These are phyloP conservation scores for Pseudogymnoascus sp. DNA, from an alignment of 2,329 filamentous ascomycete genomes.

Conservation along the genomic window DNA sequence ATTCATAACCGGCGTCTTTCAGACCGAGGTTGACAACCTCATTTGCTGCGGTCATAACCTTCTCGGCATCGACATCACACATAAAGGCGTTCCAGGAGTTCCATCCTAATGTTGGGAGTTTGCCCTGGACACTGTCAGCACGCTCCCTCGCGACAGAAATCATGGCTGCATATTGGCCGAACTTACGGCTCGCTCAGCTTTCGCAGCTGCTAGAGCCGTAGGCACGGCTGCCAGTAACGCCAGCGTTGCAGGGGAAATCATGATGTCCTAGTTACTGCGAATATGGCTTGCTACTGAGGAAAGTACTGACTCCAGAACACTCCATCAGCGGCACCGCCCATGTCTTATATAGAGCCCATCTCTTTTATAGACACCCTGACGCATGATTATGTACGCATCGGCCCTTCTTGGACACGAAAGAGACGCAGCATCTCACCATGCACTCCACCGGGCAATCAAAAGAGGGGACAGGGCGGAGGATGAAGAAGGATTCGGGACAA, in stretches of 20 bases:
- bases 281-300: background rate
- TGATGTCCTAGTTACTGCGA: background rate
- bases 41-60: slow-evolving; percentile 40
- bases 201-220: background rate
- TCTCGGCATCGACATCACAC: slow-evolving; percentile 41
- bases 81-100: slow-evolving; percentile 47
- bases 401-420: too few species aligned
- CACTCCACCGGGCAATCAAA: background rate
- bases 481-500: background rate
- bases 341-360: too few species aligned
- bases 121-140: slow-evolving; percentile 15
- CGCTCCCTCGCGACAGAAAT: background rate
- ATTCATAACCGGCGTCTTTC: slow-evolving; percentile 46
- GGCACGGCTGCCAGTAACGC: background rate
- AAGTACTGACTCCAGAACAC: background rate
- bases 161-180: background rate
- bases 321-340: background rate
- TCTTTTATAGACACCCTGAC: background rate
- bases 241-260: background rate
- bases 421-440: background rate
- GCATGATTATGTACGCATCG: background rate
- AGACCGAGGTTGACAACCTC: slow-evolving; percentile 42
- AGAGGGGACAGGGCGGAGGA: background rate
- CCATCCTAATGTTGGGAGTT: slow-evolving; percentile 33
- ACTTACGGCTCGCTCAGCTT: background rate